Evolutionary conservation across 2,329 filamentous ascomycete genomes (phyloP).

Genomic region (Fusarium sp.): DNA sequence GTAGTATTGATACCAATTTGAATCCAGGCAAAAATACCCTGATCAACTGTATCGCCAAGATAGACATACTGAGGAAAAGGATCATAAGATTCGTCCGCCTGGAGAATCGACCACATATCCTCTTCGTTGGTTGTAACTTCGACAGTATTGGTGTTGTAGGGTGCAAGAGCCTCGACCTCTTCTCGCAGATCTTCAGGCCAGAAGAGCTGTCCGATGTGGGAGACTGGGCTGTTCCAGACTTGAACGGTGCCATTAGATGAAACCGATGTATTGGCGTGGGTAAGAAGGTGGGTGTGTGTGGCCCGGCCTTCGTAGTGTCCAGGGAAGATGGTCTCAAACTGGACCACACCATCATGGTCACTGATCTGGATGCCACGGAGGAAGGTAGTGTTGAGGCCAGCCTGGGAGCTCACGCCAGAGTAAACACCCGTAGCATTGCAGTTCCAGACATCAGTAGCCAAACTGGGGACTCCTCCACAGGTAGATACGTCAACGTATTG

Average conservation of each 20-base stretch:
- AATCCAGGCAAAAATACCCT: conserved; percentile 23
- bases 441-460: conserved; percentile 18
- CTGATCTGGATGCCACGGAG: conserved; percentile 18
- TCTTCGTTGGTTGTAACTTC: conserved; percentile 11
- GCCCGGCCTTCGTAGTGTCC: conserved; percentile 11
- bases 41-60: conserved; percentile 6
- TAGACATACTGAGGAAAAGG: conserved; percentile 23
- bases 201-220: conserved; percentile 21
- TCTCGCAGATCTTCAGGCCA: conserved; percentile 14
- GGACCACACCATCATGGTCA: conserved; percentile 10
- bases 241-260: conserved; percentile 20
- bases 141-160: conserved; percentile 9
- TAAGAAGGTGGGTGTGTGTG: conserved; percentile 16
- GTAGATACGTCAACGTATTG: conserved; percentile 21
- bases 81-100: conserved; percentile 23
- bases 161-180: neutral
- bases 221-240: conserved; percentile 20
- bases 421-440: conserved; percentile 23
- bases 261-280: conserved; percentile 1
- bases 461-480: conserved; percentile 5
- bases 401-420: conserved; percentile 9
- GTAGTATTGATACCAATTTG: conserved; percentile 18
- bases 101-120: conserved; percentile 20
- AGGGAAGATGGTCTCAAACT: conserved; percentile 22
- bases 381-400: conserved; percentile 18